These are phyloP conservation scores for Colletotrichum gigasporum DNA, from an alignment of 2,329 filamentous ascomycete genomes.

Conservation along the genomic window DNA sequence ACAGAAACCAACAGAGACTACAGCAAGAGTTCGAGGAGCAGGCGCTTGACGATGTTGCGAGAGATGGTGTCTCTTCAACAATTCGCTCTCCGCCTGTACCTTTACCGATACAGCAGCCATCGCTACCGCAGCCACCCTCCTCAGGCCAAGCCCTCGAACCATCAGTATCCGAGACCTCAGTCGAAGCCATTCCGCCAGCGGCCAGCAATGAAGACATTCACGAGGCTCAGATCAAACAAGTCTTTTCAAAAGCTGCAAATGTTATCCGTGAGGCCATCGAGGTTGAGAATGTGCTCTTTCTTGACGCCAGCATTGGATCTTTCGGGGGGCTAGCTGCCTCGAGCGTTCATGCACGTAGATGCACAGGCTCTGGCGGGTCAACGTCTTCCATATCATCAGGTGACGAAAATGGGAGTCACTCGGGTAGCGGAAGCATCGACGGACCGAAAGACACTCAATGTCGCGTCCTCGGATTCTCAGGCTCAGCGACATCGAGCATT, in stretches of 20 bases:
- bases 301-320: conserved; percentile 34
- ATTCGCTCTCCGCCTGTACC: neutral
- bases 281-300: conserved; percentile 33
- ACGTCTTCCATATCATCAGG: conserved; percentile 34
- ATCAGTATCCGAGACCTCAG: neutral
- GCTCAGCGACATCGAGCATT: conserved; percentile 42
- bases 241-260: conserved; percentile 55
- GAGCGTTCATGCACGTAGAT: neutral
- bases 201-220: fast-evolving
- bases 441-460: conserved; percentile 33
- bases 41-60: conserved; percentile 37
- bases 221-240: conserved; percentile 29
- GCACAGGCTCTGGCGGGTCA: neutral
- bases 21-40: conserved; percentile 34
- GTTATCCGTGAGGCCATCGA: conserved; percentile 53
- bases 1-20: conserved; percentile 28
- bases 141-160: no score
- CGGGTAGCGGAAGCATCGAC: neutral
- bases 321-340: conserved; percentile 38
- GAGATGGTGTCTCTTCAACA: neutral
- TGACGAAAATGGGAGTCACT: conserved; percentile 30
- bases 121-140: no score
- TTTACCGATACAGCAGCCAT: no score
- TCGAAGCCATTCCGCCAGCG: conserved; percentile 38
- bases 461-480: conserved; percentile 50